Evolutionary conservation across 495 filamentous ascomycete species (phyloP).

Genomic region (Staphylotrichum tortipilum): DNA sequence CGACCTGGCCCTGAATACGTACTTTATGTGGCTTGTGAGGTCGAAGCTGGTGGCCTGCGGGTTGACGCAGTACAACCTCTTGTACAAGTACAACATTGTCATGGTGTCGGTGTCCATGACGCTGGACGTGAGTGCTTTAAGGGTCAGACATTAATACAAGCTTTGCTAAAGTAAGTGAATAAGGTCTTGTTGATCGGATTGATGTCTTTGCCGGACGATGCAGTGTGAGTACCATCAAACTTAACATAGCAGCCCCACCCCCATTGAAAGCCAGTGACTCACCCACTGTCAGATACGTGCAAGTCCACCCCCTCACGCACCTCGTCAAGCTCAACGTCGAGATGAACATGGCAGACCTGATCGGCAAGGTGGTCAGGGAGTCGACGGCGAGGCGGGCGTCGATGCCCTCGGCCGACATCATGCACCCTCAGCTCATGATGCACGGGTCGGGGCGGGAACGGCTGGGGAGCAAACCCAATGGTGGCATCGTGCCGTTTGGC

Average conservation of each 20-base stretch:
- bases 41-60: conserved; percentile 37
- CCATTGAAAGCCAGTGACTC: no score
- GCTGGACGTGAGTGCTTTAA: conserved; percentile 41
- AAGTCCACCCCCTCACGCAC: conserved; percentile 45
- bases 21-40: conserved; percentile 41
- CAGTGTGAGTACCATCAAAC: conserved; percentile 22
- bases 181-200: conserved; percentile 22
- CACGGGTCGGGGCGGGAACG: neutral
- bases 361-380: conserved; percentile 28
- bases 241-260: no score
- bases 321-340: conserved; percentile 46
- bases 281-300: conserved; percentile 39
- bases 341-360: conserved; percentile 45
- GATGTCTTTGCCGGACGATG: conserved; percentile 24
- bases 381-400: neutral
- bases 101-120: conserved; percentile 41
- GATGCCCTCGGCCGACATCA: neutral
- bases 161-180: no score
- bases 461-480: conserved; percentile 3
- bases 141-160: no score
- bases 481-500: neutral
- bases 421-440: neutral
- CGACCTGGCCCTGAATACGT: conserved; percentile 39
- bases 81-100: conserved; percentile 43
- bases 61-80: conserved; percentile 31